These are phyloP conservation scores for Biscogniauxia marginata DNA, from an alignment of 2,329 filamentous ascomycete species.

Conservation along the genomic window DNA sequence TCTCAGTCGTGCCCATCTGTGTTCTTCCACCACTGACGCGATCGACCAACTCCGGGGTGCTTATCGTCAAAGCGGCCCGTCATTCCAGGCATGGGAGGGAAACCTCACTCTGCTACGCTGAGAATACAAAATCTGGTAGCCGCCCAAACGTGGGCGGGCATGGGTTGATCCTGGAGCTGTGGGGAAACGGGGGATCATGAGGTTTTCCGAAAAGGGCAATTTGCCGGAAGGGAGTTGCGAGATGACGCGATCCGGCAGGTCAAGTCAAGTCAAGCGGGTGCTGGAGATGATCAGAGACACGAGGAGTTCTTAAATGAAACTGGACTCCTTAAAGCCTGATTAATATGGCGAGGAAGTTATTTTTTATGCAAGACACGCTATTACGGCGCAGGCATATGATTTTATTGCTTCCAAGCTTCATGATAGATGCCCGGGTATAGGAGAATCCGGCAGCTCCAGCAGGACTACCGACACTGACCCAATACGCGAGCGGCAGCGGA, in stretches of 20 bases:
- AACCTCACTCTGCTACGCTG: constrained; percentile 2
- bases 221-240: constrained; percentile 13
- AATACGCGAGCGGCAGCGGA: no score
- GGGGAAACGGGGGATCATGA: constrained; percentile 17
- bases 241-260: constrained; percentile 15
- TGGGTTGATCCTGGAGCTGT: constrained; percentile 15
- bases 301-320: background rate
- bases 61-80: constrained; percentile 10
- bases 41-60: background rate
- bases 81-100: constrained; percentile 19
- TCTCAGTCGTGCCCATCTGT: background rate
- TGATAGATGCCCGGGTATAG: background rate
- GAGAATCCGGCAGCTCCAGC: background rate
- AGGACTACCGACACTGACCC: constrained; percentile 1
- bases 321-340: background rate
- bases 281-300: constrained; percentile 10
- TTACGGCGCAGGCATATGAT: background rate
- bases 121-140: constrained; percentile 1
- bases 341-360: background rate
- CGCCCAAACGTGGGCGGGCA: constrained; percentile 5
- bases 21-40: constrained; percentile 6
- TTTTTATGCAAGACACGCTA: background rate
- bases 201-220: constrained; percentile 19
- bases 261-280: constrained; percentile 15
- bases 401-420: background rate